phyloP scores from a whole-genome alignment of 768 basidiomycete species.

The Holtermannia corniformis region DNA sequence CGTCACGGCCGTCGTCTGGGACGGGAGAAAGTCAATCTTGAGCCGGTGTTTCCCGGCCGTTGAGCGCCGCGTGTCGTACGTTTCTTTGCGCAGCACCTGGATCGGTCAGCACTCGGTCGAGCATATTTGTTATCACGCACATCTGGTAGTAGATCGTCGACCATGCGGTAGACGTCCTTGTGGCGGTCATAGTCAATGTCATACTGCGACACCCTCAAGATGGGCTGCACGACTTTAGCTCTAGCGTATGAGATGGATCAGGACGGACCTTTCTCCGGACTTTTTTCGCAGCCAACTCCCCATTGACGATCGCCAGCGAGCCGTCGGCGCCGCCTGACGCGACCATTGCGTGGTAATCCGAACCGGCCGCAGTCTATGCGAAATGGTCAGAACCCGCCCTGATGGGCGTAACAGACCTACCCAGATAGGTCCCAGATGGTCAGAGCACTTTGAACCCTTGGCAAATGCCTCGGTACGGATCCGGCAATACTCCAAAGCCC shows the following conservation, averaged over 20 bases:
- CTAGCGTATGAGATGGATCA: neutral
- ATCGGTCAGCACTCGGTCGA: neutral
- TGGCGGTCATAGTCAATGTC: slow-evolving; percentile 78
- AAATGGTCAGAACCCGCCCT: neutral
- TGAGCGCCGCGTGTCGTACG: slow-evolving; percentile 42
- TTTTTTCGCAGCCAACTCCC: slow-evolving; percentile 12
- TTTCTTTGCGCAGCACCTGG: slow-evolving; percentile 39
- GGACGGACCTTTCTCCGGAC: slow-evolving; percentile 15
- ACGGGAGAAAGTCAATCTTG: slow-evolving; percentile 1
- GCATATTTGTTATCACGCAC: slow-evolving; percentile 36
- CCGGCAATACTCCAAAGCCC: slow-evolving; percentile 10
- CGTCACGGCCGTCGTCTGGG: slow-evolving; percentile 44
- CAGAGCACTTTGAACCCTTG: neutral
- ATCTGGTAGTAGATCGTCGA: slow-evolving; percentile 75
- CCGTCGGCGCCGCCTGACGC: slow-evolving; percentile 79
- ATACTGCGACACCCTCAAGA: slow-evolving; percentile 49
- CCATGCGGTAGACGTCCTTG: slow-evolving; percentile 67
- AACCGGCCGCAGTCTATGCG: slow-evolving; percentile 57
- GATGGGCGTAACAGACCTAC: slow-evolving; percentile 45
- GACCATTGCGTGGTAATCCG: slow-evolving; percentile 79
- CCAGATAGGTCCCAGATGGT: slow-evolving; percentile 62
- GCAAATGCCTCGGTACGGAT: slow-evolving; percentile 3
- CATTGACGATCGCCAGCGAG: slow-evolving; percentile 37
- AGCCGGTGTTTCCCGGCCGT: slow-evolving; percentile 35
- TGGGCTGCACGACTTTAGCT: slow-evolving; percentile 2